phyloP scores from a whole-genome alignment of 768 basidiomycete genomes.

The Pholiota molesta region DNA sequence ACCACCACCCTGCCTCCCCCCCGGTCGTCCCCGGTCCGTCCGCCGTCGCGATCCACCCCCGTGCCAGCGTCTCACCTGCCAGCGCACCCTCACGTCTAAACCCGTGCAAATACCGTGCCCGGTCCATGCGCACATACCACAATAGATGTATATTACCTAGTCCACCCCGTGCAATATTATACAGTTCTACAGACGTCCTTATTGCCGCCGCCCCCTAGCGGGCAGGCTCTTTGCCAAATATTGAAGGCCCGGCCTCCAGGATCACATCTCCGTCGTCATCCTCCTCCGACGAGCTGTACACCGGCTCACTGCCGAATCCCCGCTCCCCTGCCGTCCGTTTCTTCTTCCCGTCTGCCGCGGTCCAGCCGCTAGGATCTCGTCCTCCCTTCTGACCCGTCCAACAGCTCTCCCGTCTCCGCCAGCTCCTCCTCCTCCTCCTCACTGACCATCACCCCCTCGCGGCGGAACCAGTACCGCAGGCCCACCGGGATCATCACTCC shows the following conservation, averaged over 20 bases:
- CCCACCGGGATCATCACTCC: constrained; percentile 96
- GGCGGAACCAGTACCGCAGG: constrained; percentile 79
- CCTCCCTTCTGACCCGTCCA: constrained; percentile 27
- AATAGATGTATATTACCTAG: not conserved
- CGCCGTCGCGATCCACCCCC: not conserved
- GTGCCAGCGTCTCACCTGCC: not conserved
- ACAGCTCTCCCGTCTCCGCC: constrained; percentile 26
- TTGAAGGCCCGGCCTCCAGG: constrained; percentile 71
- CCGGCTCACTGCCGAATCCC: constrained; percentile 5
- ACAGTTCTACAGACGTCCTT: not conserved
- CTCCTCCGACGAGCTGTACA: constrained; percentile 34
- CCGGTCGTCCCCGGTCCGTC: too few relatives aligned
- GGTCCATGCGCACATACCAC: not conserved
- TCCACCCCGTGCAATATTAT: not conserved
- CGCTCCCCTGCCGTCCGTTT: constrained; percentile 8
- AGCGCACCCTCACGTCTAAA: too few relatives aligned
- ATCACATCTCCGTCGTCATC: constrained; percentile 71
- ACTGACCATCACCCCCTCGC: constrained; percentile 48
- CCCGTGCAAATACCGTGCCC: not conserved
- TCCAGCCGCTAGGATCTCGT: constrained; percentile 59
- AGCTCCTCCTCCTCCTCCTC: constrained; percentile 30
- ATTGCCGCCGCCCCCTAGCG: constrained; percentile 20
- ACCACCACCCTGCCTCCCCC: not conserved
- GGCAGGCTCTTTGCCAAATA: constrained; percentile 25
- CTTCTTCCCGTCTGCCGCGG: constrained; percentile 41